phyloP scores from a whole-genome alignment of 1,284 basidiomycete genomes.

The Kalmanozyma brasiliensis region DNA sequence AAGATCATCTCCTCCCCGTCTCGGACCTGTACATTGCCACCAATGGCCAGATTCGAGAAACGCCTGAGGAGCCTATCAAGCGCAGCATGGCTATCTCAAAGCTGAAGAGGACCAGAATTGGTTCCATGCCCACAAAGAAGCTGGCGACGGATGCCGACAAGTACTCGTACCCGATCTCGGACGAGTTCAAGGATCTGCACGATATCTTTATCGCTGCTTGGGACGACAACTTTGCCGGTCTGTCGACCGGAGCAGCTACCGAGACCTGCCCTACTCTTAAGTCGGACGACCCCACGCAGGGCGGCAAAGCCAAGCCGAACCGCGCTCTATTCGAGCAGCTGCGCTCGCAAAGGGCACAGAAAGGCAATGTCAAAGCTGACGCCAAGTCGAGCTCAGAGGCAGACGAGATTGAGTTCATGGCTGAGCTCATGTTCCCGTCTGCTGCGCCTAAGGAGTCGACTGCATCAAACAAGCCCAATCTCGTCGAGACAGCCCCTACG shows the following conservation, averaged over 20 bases:
- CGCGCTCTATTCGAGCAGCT: conserved; percentile 18
- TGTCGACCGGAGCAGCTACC: conserved; percentile 1
- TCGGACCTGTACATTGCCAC: conserved; percentile 43
- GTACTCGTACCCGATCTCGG: conserved; percentile 26
- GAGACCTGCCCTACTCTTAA: background rate
- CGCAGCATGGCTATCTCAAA: background rate
- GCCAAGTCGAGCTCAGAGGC: background rate
- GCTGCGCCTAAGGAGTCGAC: background rate
- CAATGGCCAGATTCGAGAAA: conserved; percentile 17
- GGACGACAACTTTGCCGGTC: conserved; percentile 29
- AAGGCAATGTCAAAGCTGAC: background rate
- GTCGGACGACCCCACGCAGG: background rate
- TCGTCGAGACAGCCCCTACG: background rate
- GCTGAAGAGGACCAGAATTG: conserved; percentile 6
- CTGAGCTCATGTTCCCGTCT: conserved; percentile 19
- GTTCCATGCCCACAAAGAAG: conserved; percentile 14
- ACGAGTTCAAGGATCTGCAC: conserved; percentile 31
- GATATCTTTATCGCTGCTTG: conserved; percentile 36
- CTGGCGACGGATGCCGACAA: conserved; percentile 5
- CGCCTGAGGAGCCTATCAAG: background rate
- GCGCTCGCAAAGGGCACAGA: conserved; percentile 16
- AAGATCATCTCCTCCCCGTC: conserved; percentile 34
- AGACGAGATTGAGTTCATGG: conserved; percentile 29
- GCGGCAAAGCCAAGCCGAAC: conserved; percentile 14
- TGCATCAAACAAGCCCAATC: background rate